Base-by-base conservation (phyloP, 345 rosid species). In the Linum usitatissimum region DNA sequence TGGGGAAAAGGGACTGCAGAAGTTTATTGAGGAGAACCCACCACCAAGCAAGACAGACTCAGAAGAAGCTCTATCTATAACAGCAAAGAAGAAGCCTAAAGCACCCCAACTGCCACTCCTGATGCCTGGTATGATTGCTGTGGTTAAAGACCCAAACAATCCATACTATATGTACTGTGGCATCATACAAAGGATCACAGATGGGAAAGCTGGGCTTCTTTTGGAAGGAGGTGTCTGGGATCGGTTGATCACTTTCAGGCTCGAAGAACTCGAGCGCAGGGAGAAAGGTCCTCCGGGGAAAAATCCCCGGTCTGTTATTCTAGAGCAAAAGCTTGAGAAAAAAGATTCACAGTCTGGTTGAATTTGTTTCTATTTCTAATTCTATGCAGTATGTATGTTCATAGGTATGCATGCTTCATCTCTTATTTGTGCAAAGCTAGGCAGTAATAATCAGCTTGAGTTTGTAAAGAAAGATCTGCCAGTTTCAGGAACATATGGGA, bases 191-290 rank as follows among this genome's bases (percentile, higher is more conserved):
- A 72, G 97, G 58, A 92, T 92, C 69, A 85, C 95, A 0, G 97
- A 92, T 69, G 98, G 94, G 4, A 89, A 84, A 71, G 96, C 94
- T 0, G 97, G 94, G 48, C 94, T 92, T 14, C 73, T 87, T 64
- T 83, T 92, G 5, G 96, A 89, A 73, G 96, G 99, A 71, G 94
- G 99, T 58, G 84, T 75, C 65, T 83, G 95, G 94, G 95, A 89
- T 69, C 79, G 84, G 55, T 62, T 92, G 66, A 77, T 89, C 7
- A 85, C 97, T 13, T 84, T 87, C 77, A 71, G 86, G 64, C 86
- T 87, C 30, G 91, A 87, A 54, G 94, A 87, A 81, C 96, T 90
- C 1, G 83, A 90, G 64, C 71, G 91, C 36, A 77, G 94, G 71
- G 97, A 90, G 19, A 86, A 84, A 63, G 94, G 91, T 7, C 94